Percentiles rank a stretch among this genome's conserved stretches.
phyloP scores from a whole-genome alignment of 1,284 basidiomycete genomes.

The Lignosus rhinocerotis region DNA sequence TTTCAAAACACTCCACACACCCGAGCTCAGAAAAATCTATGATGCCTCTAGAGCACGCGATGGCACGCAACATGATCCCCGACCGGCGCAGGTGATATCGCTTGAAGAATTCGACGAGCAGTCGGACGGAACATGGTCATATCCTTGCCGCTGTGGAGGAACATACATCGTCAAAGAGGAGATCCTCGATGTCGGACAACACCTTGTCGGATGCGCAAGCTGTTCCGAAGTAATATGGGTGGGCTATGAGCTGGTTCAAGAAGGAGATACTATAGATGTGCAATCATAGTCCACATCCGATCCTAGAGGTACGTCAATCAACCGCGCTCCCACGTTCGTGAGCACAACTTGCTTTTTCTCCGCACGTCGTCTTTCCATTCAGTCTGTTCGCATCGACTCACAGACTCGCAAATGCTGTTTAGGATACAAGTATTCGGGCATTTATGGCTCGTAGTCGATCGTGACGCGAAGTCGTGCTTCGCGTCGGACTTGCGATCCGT shows the following conservation, averaged over 20 bases:
- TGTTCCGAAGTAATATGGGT: conserved; percentile 81
- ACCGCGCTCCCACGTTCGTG: too few species aligned
- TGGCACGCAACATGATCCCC: conserved; percentile 37
- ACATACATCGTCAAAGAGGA: conserved; percentile 53
- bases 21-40: conserved; percentile 48
- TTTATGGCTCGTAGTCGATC: too few species aligned
- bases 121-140: conserved; percentile 43
- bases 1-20: conserved; percentile 53
- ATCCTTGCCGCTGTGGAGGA: conserved; percentile 72
- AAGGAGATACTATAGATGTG: conserved; percentile 14
- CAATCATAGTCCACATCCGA: background rate
- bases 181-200: conserved; percentile 64
- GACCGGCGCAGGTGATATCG: conserved; percentile 77
- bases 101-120: conserved; percentile 64
- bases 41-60: conserved; percentile 37
- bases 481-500: too few species aligned
- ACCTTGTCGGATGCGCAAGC: conserved; percentile 65
- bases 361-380: too few species aligned
- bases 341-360: too few species aligned
- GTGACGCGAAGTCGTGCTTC: too few species aligned
- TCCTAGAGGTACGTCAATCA: too few species aligned
- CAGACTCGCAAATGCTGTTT: too few species aligned
- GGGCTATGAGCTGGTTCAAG: conserved; percentile 63
- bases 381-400: too few species aligned
- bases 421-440: too few species aligned